Evolutionary conservation across 192 early-diverging fungal genomes (phyloP), one percentile per base, ranked within the genome.

Genomic region (Umbelopsis sp.): DNA sequence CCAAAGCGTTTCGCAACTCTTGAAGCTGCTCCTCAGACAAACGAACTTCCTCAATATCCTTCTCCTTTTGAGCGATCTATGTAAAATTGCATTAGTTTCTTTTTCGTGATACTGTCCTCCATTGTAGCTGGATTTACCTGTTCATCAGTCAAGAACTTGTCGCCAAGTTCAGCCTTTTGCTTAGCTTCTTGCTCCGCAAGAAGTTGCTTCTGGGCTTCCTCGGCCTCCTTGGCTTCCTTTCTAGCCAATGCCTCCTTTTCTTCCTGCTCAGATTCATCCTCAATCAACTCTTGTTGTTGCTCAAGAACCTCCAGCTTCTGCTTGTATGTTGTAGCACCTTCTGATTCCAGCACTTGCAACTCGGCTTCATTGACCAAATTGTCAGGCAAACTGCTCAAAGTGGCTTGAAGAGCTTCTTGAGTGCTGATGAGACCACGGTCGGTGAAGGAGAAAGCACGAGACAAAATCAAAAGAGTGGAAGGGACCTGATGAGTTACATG

Each of bases 241-340:
- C 80, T 79, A 9, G 84, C 87, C 71, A 81, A 78, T 41, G 85
- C 83, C 55, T 84, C 86, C 77, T 90, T 85, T 71, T 93, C 86
- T 67, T 95, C 94, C 81, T 98, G 94, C 65, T 90, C 94, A 48
- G 89, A 85, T 80, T 98, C 97, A 70, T 97, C 95, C 71, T 92
- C 92, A 72, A 98, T 97, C 67, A 98, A 84, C 74, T 98, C 96
- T 79, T 98, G 93, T 80, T 98, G 97, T 78, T 98, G 90, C 68
- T 96, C 90, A 58, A 98, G 76, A 37, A 97, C 94, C 66, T 96
- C 93, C 49, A 97, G 86, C 82, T 95, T 93, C 78, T 97, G 94
- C 82, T 95, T 93, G 64, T 91, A 86, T 4, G 97, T 96, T n/a
- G 93, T 92, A 25, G 86, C 89, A 55, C 97, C 97, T 35, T 92